Base-by-base conservation (phyloP, 192 early-diverging fungal genomes). In the Dimargaris xerosporica region DNA sequence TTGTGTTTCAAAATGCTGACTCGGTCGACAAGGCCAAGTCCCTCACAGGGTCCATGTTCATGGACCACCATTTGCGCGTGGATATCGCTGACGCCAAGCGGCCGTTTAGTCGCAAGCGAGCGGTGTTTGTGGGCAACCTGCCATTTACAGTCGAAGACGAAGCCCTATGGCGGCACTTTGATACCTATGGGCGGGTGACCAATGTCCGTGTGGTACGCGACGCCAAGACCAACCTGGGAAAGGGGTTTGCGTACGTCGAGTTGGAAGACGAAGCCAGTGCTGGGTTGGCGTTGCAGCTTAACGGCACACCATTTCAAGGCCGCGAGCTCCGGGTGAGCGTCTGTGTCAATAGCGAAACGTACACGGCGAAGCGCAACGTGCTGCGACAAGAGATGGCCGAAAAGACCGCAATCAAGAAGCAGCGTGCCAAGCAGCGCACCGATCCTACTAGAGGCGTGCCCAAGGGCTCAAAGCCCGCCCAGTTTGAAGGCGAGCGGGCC, bases 201-300 rank as follows among this genome's bases (percentile, higher is more conserved):
- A 84, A 88, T 62, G 90, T 95, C 23, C 78, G 91, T 17, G 74
- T 93, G 34, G 79, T 95, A 31, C 84, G 93, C 28, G 94, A 97
- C 68, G 54, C 67, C 25, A 81, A 77, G 62, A 91, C 86, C 28
- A 93, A 90, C 58, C 71, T 94, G 46, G 94, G 94, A 44, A 97
- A 97, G 67, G 94, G 94, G 3, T 87, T 94, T 72, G 94, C 83
- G 0, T 97, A 91, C 72, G 91, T 94, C 44, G 88, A 92, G 70
- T 94, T 93, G 68, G 65, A 68, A 5, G 50, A 52, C 19, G 28
- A 21, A 11, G 50, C 50, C 28, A 28, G 15, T 3, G 28, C 21
- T 26, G 50, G 50, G 23, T 52, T 52, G 50, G 50, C 50, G 50
- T 52, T 52, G 50, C 50, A 28, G 9, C 28, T 52, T 11, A 21